Base-by-base conservation (phyloP, 2,329 filamentous ascomycete genomes). In the Tolypocladium sp. region DNA sequence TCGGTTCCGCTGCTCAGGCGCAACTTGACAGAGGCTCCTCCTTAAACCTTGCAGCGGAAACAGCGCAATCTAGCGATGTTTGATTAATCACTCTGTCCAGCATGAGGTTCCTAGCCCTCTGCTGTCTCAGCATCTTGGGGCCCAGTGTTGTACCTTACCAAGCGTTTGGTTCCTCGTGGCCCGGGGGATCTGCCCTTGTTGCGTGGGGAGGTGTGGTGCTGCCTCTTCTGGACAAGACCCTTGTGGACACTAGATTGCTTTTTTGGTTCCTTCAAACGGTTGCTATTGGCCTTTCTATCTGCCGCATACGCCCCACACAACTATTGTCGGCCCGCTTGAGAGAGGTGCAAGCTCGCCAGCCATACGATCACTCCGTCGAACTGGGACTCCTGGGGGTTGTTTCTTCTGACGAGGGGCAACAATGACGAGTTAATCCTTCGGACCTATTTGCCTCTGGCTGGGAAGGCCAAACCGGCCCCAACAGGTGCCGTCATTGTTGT, bases 241-340 rank as follows among this genome's bases (percentile, higher is more conserved):
- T 30, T 59, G 67, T 60, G 66, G 64, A 60, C 42, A 57, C 41
- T 58, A 61, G 59, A 67, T 69, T 69, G 65, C 67, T 69, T 69
- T 66, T 69, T 69, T 69, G 59, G 66, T 63, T 60, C 54, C 22
- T 51, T 33, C 25, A 33, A 53, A 38, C 60, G 57, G 41, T 59
- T 57, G 55, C 57, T 57, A 69, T 69, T 69, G 67, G 67, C 27
- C 46, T 57, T 27, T 5, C 35, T 15, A 1, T 30, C 58, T 62
- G 62, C 58, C 60, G 54, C 57, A 64, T 59, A 41, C 42, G 53
- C 55, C 42, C 55, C 41, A 57, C 55, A 57, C 17, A 13, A 20
- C 46, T 33, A 51, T 22, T 33, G 15, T n/a, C 15, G 27, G 46
- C 15, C 15, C 46, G 46, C 46, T 33, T 20, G 6, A 27, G 46